Base-by-base conservation (phyloP, 495 filamentous ascomycete genomes). In the Staphylotrichum tortipilum region DNA sequence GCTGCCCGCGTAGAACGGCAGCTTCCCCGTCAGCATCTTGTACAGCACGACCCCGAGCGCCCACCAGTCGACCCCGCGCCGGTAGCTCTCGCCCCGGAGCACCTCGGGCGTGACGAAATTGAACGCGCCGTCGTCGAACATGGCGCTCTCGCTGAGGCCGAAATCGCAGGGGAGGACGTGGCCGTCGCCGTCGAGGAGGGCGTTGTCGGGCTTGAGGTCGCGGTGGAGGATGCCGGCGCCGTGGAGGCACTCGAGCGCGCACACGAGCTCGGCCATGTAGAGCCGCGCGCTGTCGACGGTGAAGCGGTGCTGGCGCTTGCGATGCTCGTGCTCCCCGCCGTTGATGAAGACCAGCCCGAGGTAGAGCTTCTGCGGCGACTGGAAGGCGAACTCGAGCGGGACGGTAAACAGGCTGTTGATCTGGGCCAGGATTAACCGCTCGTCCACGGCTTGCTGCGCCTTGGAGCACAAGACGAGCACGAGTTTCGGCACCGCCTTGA, bases 301-400 rank as follows among this genome's bases (percentile, higher is more conserved):
- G 62, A 98, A 98, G 59, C 94, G 88, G 94, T 91, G 96, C 69
- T 96, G 96, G 49, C 92, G 80, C 49, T 97, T 72, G 56, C 97
- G 65, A 60, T 90, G 96, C 67, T 97, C 97, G 43, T 97, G 74
- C 73, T 98, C 94, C 48, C 92, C 92, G 56, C 92, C 92, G 68
- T 98, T 94, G n/a, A 98, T 88, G 72, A 98, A 98, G 62, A 97
- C 92, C 92, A 98, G 97, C 56, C 97, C 92, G 92, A 98, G 97
- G 75, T 98, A 98, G 18, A 98, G 71, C 63, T 98, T 97, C 65
- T 82, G 84, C 17, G 86, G 77, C 56, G 97, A 94, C 65, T 97
- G 89, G 66, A 95, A 98, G 15, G 92, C 97, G 29, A 94, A 94
- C 92, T 94, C 97, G 38, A 98, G 69, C 3, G 94, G 97, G 60